A percentile compares a stretch with the other conserved stretches of the same genome.
phyloP scores from a whole-genome alignment of 257 asterid genomes.

The Petunia secreta region DNA sequence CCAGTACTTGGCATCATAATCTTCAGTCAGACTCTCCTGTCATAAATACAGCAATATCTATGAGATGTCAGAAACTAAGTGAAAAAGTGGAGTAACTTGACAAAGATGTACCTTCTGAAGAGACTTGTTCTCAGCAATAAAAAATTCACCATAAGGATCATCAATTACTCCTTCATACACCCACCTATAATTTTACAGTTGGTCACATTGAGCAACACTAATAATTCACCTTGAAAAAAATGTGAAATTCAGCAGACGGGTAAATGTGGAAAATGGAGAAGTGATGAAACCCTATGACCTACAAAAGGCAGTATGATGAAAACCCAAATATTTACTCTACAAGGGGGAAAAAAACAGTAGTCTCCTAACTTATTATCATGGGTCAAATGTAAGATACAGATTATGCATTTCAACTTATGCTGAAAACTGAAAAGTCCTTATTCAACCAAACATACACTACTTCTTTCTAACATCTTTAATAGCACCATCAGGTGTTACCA shows the following conservation, averaged over 20 bases:
- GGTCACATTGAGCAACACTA: slow-evolving; percentile 29
- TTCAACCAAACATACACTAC: background rate
- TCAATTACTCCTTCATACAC: slow-evolving; percentile 95
- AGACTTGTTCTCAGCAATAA: slow-evolving; percentile 94
- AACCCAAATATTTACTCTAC: background rate
- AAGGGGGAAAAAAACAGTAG: slow-evolving; percentile 13
- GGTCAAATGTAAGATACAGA: background rate
- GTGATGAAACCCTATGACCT: background rate
- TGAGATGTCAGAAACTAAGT: slow-evolving; percentile 9
- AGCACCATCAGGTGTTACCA: background rate
- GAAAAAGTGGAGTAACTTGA: slow-evolving; percentile 21
- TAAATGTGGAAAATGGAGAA: background rate
- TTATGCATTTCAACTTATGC: background rate
- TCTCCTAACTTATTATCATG: background rate
- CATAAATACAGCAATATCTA: slow-evolving; percentile 37
- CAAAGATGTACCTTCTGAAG: slow-evolving; percentile 73
- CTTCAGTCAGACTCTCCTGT: slow-evolving; percentile 96
- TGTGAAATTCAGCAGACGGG: background rate
- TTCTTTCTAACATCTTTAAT: background rate
- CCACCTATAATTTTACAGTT: slow-evolving; percentile 65
- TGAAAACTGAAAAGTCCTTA: background rate
- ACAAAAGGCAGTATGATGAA: background rate
- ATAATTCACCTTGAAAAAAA: slow-evolving; percentile 13
- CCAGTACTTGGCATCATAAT: slow-evolving; percentile 97
- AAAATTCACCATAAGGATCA: slow-evolving; percentile 95